phyloP scores from a whole-genome alignment of 2,329 filamentous ascomycete species.

The Epichloe gansuensis region DNA sequence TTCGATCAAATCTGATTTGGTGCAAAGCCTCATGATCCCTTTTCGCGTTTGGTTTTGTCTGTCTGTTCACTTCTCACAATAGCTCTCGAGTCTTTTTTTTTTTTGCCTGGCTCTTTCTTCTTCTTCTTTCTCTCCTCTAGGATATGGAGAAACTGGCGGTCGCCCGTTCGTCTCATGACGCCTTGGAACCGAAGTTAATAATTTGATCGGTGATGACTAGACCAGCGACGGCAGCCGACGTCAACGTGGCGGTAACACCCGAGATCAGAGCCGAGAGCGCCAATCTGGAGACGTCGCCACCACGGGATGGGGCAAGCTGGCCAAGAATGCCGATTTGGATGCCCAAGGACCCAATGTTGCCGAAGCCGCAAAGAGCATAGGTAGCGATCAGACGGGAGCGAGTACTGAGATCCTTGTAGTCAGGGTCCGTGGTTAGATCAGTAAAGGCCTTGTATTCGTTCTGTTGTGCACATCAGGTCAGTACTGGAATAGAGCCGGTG shows the following conservation, averaged over 20 bases:
- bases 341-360: conserved; percentile 77
- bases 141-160: too few relatives aligned
- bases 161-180: neutral
- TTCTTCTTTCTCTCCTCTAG: neutral
- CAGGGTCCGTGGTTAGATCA: conserved; percentile 39
- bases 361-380: conserved; percentile 73
- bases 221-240: conserved; percentile 64
- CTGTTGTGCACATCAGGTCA: conserved; percentile 11
- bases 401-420: conserved; percentile 49
- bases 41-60: too few relatives aligned
- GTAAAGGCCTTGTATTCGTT: conserved; percentile 73
- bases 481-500: too few relatives aligned
- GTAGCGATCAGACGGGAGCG: conserved; percentile 73
- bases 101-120: neutral
- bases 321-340: conserved; percentile 82
- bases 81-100: neutral
- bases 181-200: conserved; percentile 12
- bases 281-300: conserved; percentile 62
- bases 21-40: neutral
- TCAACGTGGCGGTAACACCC: conserved; percentile 67
- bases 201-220: conserved; percentile 50
- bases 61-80: too few relatives aligned
- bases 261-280: conserved; percentile 66
- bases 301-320: conserved; percentile 62
- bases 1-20: neutral